These are phyloP conservation scores for Roridomyces roridus DNA, from an alignment of 768 basidiomycete species.

Conservation along the genomic window DNA sequence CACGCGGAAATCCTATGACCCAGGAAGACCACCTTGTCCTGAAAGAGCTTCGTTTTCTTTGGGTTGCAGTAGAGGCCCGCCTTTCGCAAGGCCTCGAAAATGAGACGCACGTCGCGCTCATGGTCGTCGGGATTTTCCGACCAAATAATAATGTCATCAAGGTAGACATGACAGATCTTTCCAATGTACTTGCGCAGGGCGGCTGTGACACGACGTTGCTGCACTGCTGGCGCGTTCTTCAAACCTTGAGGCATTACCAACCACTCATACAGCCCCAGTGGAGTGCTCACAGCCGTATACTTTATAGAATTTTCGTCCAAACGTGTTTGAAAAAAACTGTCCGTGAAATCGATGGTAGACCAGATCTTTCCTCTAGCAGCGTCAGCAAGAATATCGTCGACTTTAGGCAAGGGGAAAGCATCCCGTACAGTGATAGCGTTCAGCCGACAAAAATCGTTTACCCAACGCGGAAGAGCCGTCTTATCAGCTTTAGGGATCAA, in stretches of 20 bases:
- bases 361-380: slow-evolving; percentile 42
- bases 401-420: slow-evolving; percentile 30
- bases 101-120: slow-evolving; percentile 18
- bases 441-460: slow-evolving; percentile 38
- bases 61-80: no score
- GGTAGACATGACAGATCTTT: slow-evolving; percentile 39
- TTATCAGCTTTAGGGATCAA: slow-evolving; percentile 39
- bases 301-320: slow-evolving; percentile 33
- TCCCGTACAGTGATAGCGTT: slow-evolving; percentile 38
- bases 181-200: slow-evolving; percentile 36
- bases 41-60: slow-evolving; percentile 6
- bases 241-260: slow-evolving; percentile 27
- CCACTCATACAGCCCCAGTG: slow-evolving; percentile 42
- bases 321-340: slow-evolving; percentile 42
- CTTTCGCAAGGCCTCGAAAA: slow-evolving; percentile 33
- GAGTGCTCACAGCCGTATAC: slow-evolving; percentile 40
- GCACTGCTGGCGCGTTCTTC: slow-evolving; percentile 32
- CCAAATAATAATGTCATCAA: slow-evolving; percentile 45
- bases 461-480: slow-evolving; percentile 37
- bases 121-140: slow-evolving; percentile 37
- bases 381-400: slow-evolving; percentile 31
- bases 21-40: slow-evolving; percentile 24
- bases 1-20: slow-evolving; percentile 34
- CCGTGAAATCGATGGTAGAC: slow-evolving; percentile 42
- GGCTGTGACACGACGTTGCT: slow-evolving; percentile 31